These are phyloP conservation scores for Rhizopus delemar DNA, from an alignment of 371 early-diverging fungal species.

Conservation along the genomic window DNA sequence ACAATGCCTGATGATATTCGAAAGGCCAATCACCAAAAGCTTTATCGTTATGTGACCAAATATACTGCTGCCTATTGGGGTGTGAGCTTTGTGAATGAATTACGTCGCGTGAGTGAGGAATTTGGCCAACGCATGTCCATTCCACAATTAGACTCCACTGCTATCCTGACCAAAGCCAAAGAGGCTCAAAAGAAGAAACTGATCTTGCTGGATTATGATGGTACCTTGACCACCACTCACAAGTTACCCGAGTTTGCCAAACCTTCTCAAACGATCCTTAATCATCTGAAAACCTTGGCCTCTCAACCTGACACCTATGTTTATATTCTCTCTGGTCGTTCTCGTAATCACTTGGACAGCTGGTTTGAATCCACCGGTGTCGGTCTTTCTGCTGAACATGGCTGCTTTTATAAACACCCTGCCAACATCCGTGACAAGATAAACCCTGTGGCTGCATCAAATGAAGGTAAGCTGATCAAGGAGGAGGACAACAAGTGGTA, in stretches of 20 bases:
- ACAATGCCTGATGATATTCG: constrained; percentile 85
- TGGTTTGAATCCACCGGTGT: constrained; percentile 89
- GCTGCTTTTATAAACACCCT: constrained; percentile 95
- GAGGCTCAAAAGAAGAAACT: constrained; percentile 59
- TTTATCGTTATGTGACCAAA: constrained; percentile 91
- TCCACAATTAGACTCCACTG: constrained; percentile 56
- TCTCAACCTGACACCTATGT: constrained; percentile 83
- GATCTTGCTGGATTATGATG: constrained; percentile 93
- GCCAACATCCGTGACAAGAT: constrained; percentile 52
- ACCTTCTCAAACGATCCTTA: constrained; percentile 68
- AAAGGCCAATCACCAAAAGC: constrained; percentile 84
- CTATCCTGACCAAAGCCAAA: constrained; percentile 45
- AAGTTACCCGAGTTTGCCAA: constrained; percentile 90
- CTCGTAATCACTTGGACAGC: constrained; percentile 75
- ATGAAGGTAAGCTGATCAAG: constrained; percentile 65
- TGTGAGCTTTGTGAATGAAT: constrained; percentile 85
- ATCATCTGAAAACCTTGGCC: constrained; percentile 68
- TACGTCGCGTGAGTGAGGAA: constrained; percentile 73
- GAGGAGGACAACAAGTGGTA: constrained; percentile 76
- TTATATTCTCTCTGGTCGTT: constrained; percentile 91
- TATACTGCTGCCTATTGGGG: constrained; percentile 99
- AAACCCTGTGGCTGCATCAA: constrained; percentile 34
- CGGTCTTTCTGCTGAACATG: constrained; percentile 95
- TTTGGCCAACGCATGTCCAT: constrained; percentile 71
- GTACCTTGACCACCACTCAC: constrained; percentile 84